phyloP scores from a whole-genome alignment of 768 basidiomycete genomes.

The Boletus subparvulus region DNA sequence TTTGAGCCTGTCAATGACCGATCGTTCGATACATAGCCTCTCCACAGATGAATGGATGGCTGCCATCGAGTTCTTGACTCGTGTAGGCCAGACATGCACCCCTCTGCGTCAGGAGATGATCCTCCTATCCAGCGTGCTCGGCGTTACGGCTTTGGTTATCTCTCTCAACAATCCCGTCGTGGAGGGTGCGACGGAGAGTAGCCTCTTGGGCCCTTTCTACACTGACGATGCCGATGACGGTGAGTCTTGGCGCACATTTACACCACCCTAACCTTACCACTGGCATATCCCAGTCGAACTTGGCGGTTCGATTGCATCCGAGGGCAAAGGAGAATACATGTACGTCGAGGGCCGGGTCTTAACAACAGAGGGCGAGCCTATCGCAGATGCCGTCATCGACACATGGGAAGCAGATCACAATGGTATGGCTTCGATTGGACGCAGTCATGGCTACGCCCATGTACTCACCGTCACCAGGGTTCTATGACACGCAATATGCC shows the following conservation, averaged over 20 bases:
- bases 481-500: slow-evolving; percentile 53
- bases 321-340: slow-evolving; percentile 84
- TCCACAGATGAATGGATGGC: slow-evolving; percentile 88
- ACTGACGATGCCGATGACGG: slow-evolving; percentile 74
- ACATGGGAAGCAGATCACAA: slow-evolving; percentile 81
- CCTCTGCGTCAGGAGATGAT: slow-evolving; percentile 78
- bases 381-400: slow-evolving; percentile 66
- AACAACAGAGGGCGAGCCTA: slow-evolving; percentile 57
- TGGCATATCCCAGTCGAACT: slow-evolving; percentile 45
- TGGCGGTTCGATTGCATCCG: slow-evolving; percentile 80
- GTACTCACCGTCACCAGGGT: slow-evolving; percentile 10
- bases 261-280: neutral
- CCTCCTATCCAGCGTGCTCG: slow-evolving; percentile 79
- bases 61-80: slow-evolving; percentile 75
- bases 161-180: slow-evolving; percentile 66
- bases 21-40: slow-evolving; percentile 37
- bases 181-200: slow-evolving; percentile 65
- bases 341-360: slow-evolving; percentile 73
- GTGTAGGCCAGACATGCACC: slow-evolving; percentile 69
- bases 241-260: slow-evolving; percentile 32
- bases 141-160: slow-evolving; percentile 77
- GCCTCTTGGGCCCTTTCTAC: slow-evolving; percentile 81
- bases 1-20: neutral
- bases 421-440: slow-evolving; percentile 37
- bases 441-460: slow-evolving; percentile 4